Evolutionary conservation across 1,284 basidiomycete species (phyloP).

Genomic region (Papiliotrema terrestris): DNA sequence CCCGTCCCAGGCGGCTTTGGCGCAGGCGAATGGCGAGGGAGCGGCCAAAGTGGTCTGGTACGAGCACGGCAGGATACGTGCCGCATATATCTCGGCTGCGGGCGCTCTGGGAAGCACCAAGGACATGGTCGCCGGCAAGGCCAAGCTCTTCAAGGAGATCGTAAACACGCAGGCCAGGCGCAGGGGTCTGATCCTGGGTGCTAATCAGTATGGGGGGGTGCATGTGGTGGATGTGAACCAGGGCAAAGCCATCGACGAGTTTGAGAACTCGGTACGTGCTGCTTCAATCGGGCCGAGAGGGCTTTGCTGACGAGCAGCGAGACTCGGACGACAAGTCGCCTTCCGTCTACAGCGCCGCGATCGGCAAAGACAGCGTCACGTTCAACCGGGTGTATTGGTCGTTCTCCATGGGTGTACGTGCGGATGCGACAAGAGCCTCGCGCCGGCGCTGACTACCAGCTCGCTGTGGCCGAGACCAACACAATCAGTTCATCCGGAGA

Average conservation of each 20-base stretch:
- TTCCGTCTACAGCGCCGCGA: conserved; percentile 54
- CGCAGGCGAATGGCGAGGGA: conserved; percentile 19
- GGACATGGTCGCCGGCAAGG: conserved; percentile 48
- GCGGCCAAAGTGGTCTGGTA: conserved; percentile 62
- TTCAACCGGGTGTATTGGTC: conserved; percentile 74
- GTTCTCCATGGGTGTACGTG: conserved; percentile 56
- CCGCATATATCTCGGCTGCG: conserved; percentile 17
- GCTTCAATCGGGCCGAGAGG: background rate
- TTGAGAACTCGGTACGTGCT: conserved; percentile 57
- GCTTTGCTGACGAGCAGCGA: conserved; percentile 17
- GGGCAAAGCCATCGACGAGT: conserved; percentile 57
- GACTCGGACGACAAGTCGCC: conserved; percentile 30
- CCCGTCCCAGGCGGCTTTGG: conserved; percentile 31
- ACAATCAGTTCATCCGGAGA: conserved; percentile 6
- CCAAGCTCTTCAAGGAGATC: conserved; percentile 21
- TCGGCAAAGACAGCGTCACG: conserved; percentile 13
- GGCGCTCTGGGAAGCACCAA: conserved; percentile 55
- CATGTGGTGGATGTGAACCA: conserved; percentile 57
- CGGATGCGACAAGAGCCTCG: background rate
- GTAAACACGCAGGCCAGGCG: conserved; percentile 34
- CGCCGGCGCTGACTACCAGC: conserved; percentile 10
- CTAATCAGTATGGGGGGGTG: conserved; percentile 57
- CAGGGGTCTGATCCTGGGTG: conserved; percentile 46
- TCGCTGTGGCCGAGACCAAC: conserved; percentile 15
- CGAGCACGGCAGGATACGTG: conserved; percentile 57